Evolutionary conservation across 2,329 filamentous ascomycete species (phyloP).

Genomic region (Xylariales sp.): DNA sequence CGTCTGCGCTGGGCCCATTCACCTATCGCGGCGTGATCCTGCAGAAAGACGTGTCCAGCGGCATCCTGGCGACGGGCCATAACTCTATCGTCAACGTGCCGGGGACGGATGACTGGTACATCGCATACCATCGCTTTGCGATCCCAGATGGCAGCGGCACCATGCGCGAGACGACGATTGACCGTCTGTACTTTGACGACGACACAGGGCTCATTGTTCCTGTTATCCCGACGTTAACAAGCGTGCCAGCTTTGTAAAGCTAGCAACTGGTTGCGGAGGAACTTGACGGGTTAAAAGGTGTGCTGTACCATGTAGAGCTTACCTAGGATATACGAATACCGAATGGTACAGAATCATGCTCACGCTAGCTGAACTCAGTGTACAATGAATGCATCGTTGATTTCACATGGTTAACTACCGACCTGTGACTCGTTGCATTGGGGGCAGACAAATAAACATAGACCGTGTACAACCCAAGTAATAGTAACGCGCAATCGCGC

Average conservation of each 20-base stretch:
- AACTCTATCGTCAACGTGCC: slow-evolving; percentile 60
- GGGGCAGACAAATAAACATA: background rate
- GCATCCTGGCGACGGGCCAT: slow-evolving; percentile 60
- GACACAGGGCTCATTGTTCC: slow-evolving; percentile 53
- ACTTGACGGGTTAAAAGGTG: background rate
- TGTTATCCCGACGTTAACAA: slow-evolving; percentile 53
- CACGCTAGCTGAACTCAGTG: background rate
- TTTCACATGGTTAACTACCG: no score
- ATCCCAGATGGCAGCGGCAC: slow-evolving; percentile 60
- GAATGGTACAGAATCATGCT: background rate
- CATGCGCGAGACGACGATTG: slow-evolving; percentile 57
- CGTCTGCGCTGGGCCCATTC: slow-evolving; percentile 55
- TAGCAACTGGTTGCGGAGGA: no score
- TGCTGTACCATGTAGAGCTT: background rate
- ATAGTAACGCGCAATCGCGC: background rate
- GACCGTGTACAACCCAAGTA: background rate
- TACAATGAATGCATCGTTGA: background rate
- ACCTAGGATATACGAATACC: background rate
- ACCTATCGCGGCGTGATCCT: slow-evolving; percentile 59
- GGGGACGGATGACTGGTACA: slow-evolving; percentile 61
- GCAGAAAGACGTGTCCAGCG: slow-evolving; percentile 54
- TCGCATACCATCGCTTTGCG: slow-evolving; percentile 61
- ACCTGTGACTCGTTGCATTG: no score
- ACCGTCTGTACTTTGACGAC: slow-evolving; percentile 53
- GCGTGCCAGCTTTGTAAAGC: slow-evolving; percentile 41